A percentile compares a stretch with the other conserved stretches of the same genome.
Conservation (phyloP, 495 filamentous ascomycete genomes). For the Sordaria brevicollis region DNA sequence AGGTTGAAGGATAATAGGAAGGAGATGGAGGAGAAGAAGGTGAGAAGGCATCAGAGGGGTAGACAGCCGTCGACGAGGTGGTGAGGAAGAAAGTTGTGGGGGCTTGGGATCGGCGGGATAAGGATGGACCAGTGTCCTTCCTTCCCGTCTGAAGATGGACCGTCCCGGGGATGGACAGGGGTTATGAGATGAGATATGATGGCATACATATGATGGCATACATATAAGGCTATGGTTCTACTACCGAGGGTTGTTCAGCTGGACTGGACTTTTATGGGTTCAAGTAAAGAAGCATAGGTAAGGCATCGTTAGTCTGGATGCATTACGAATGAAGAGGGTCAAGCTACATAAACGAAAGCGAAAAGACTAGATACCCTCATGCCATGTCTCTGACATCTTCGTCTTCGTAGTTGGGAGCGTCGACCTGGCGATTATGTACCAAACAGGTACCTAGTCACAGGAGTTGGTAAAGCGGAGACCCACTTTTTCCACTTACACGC, state of each 20-base stretch:
- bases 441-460: too few relatives aligned
- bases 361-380: too few relatives aligned
- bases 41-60: background rate
- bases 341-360: background rate
- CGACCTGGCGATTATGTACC: too few relatives aligned
- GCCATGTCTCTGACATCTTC: background rate
- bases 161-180: background rate
- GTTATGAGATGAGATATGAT: background rate
- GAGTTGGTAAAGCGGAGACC: background rate
- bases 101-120: constrained; percentile 3
- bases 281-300: too few relatives aligned
- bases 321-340: too few relatives aligned
- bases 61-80: background rate
- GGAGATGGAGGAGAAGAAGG: background rate
- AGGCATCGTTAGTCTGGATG: too few relatives aligned
- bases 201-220: background rate
- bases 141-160: background rate
- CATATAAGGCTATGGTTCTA: background rate
- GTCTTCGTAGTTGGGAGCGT: too few relatives aligned
- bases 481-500: background rate
- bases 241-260: background rate
- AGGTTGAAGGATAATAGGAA: background rate
- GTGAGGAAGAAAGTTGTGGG: constrained; percentile 1
- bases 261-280: background rate
- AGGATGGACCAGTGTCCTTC: too few relatives aligned